phyloP scores from a whole-genome alignment of 2,329 filamentous ascomycete genomes.

The Gnomoniopsis smithogilvyi region DNA sequence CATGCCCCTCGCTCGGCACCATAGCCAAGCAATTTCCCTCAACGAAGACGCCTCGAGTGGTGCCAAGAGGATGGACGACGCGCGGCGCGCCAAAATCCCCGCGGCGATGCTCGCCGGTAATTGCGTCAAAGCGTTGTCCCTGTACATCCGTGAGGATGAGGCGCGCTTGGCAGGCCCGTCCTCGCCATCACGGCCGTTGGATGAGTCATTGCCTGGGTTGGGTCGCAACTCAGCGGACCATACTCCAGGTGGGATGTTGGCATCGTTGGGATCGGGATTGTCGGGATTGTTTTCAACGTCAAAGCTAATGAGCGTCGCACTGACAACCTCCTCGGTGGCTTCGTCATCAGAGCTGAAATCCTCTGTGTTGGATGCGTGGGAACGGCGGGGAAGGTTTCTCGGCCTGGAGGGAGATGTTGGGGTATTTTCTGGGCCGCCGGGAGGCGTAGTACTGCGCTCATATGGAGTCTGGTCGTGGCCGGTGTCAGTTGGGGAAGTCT shows the following conservation, averaged over 20 bases:
- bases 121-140: slow-evolving; percentile 44
- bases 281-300: slow-evolving; percentile 58
- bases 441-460: slow-evolving; percentile 5
- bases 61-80: slow-evolving; percentile 38
- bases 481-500: neutral
- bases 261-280: slow-evolving; percentile 26
- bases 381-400: slow-evolving; percentile 10
- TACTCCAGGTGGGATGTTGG: slow-evolving; percentile 43
- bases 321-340: slow-evolving; percentile 48
- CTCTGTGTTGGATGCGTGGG: slow-evolving; percentile 9
- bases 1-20: slow-evolving; percentile 36
- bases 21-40: slow-evolving; percentile 41
- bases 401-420: neutral
- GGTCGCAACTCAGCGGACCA: slow-evolving; percentile 60
- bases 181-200: slow-evolving; percentile 5
- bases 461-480: neutral
- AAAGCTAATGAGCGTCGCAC: slow-evolving; percentile 57
- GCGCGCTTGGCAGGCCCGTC: slow-evolving; percentile 1
- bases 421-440: neutral
- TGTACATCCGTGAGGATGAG: slow-evolving; percentile 21
- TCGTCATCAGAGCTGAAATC: slow-evolving; percentile 57
- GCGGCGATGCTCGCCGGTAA: slow-evolving; percentile 47
- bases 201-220: slow-evolving; percentile 31
- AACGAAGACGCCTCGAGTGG: slow-evolving; percentile 46
- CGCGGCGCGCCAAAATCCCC: slow-evolving; percentile 42